A percentile compares a stretch with the other conserved stretches of the same genome.
Evolutionary conservation across 2,329 filamentous ascomycete species (phyloP).

Genomic region (Fusarium liriodendri): DNA sequence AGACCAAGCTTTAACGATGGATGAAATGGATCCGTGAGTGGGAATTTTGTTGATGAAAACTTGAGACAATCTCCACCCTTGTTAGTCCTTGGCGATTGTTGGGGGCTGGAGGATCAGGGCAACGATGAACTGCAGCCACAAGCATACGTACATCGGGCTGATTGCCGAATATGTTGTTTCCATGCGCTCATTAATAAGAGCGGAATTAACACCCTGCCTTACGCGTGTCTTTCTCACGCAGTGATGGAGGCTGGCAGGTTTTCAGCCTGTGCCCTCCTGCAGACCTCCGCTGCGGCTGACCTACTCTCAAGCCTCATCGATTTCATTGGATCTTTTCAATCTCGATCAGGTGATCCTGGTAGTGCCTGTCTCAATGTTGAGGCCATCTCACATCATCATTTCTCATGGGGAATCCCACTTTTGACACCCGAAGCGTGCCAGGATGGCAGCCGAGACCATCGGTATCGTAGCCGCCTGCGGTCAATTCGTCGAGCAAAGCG

Average conservation of each 20-base stretch:
- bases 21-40: not conserved
- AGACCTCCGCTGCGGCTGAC: not conserved
- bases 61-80: not conserved
- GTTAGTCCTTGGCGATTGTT: not conserved
- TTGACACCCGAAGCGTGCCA: not conserved
- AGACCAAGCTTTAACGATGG: not conserved
- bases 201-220: not conserved
- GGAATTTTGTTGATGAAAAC: not conserved
- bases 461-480: not conserved
- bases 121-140: not conserved
- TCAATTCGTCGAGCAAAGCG: slow-evolving; percentile 10
- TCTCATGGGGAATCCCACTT: not conserved
- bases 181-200: not conserved
- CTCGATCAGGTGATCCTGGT: not conserved
- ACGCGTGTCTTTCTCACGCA: not conserved
- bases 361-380: not conserved
- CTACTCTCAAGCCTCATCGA: not conserved
- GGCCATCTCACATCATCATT: not conserved
- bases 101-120: not conserved
- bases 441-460: slow-evolving; percentile 1
- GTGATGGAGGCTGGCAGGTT: not conserved
- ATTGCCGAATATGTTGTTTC: not conserved
- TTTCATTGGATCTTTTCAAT: not conserved
- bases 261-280: not conserved
- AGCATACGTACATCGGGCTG: not conserved